These are phyloP conservation scores for Trichoderma virens DNA, from an alignment of 495 filamentous ascomycete species.

Conservation along the genomic window DNA sequence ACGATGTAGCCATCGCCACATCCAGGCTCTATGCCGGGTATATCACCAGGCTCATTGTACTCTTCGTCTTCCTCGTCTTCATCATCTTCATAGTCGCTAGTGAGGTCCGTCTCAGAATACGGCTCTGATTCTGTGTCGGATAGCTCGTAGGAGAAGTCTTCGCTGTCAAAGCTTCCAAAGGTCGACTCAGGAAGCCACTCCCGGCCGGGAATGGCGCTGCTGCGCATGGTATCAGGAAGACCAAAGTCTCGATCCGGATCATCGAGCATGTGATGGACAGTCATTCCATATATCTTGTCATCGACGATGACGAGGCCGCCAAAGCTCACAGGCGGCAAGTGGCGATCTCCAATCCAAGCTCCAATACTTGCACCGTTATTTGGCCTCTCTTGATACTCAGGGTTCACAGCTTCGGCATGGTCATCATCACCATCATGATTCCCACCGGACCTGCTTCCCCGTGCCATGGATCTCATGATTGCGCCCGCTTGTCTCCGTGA, in stretches of 20 bases:
- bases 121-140: conserved; percentile 50
- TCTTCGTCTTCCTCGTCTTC: conserved; percentile 33
- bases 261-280: conserved; percentile 92
- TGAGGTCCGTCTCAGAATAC: conserved; percentile 37
- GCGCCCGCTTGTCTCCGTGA: conserved; percentile 45
- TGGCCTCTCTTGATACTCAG: conserved; percentile 64
- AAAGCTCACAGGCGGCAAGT: conserved; percentile 82
- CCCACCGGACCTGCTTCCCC: conserved; percentile 8
- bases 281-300: conserved; percentile 79
- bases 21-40: conserved; percentile 67
- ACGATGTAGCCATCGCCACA: conserved; percentile 65
- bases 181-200: conserved; percentile 25
- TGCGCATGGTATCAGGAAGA: background rate
- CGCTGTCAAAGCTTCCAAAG: conserved; percentile 23
- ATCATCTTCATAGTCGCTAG: conserved; percentile 33
- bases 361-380: conserved; percentile 87
- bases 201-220: conserved; percentile 9
- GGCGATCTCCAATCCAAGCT: conserved; percentile 73
- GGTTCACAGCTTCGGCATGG: conserved; percentile 43
- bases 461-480: conserved; percentile 29
- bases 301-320: conserved; percentile 83
- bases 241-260: conserved; percentile 46
- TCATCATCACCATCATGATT: conserved; percentile 15
- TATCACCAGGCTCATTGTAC: conserved; percentile 64
- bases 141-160: conserved; percentile 37